Conservation (phyloP, 1,139 yeast genomes). For the Scheffersomyces parashehatae region DNA sequence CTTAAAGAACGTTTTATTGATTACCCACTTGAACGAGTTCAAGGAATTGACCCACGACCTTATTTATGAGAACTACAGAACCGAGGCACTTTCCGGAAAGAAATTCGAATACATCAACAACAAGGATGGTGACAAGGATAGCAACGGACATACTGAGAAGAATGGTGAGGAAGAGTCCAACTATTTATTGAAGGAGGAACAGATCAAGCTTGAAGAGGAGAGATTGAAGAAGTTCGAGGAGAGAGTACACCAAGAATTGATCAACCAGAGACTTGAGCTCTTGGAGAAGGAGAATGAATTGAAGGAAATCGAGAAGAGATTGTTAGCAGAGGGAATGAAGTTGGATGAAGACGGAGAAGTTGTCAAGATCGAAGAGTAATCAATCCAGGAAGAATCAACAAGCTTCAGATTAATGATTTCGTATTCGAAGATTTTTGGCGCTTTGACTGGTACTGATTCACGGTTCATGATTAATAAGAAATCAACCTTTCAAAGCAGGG, state of each 20-base stretch:
- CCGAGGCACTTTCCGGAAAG: slow-evolving; percentile 58
- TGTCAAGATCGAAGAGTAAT: slow-evolving; percentile 25
- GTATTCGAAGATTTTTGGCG: too few species aligned
- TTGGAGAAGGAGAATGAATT: slow-evolving; percentile 87
- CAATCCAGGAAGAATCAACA: too few species aligned
- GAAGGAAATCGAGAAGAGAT: slow-evolving; percentile 75
- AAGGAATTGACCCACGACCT: slow-evolving; percentile 68
- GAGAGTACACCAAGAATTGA: slow-evolving; percentile 86
- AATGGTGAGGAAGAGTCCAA: slow-evolving; percentile 43
- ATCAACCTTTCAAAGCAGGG: too few species aligned
- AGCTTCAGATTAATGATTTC: too few species aligned
- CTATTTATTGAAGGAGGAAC: slow-evolving; percentile 73
- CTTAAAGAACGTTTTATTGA: slow-evolving; percentile 65
- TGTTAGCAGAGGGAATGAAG: slow-evolving; percentile 57
- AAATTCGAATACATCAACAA: slow-evolving; percentile 42
- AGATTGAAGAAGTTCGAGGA: slow-evolving; percentile 77
- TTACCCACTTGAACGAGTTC: slow-evolving; percentile 77
- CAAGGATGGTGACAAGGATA: slow-evolving; percentile 14
- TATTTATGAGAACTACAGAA: slow-evolving; percentile 71
- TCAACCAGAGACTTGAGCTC: slow-evolving; percentile 80
- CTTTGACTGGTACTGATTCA: too few species aligned
- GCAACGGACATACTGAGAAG: slow-evolving; percentile 6
- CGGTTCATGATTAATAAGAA: too few species aligned
- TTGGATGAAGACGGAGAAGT: slow-evolving; percentile 45
- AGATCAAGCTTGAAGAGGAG: slow-evolving; percentile 77